Evolutionary conservation across 1,284 basidiomycete species (phyloP), one percentile per base, ranked within the genome.

Genomic region (Ustilago trichophora): DNA sequence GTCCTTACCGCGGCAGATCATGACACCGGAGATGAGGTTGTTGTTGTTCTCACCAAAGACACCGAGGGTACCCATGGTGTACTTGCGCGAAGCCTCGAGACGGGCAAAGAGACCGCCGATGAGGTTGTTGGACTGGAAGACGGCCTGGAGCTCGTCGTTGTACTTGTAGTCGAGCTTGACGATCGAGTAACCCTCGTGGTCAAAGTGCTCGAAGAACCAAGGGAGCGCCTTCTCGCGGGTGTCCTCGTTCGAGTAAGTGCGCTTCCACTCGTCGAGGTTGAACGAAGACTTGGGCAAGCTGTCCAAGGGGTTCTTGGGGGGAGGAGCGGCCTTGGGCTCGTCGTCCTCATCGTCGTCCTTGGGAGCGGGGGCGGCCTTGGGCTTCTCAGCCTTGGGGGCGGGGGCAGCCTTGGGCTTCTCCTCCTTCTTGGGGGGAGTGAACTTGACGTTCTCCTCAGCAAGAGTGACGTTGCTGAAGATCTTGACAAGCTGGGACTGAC

Each of bases 181-280:
- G 82, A 90, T 83, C 66, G 93, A 95, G 89, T 89, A 98, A 42
- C 94, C 94, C 71, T 90, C 72, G 22, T 87, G 83, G 86, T 97
- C 94, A 83, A 88, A 93, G 86, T 93, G 92, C 78, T 66, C 54
- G 33, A 73, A 66, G 52, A 77, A 67, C 62, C 72, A 70, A 51
- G 82, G 64, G 66, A 81, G 50, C 43, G 77, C 72, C 67, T 64
- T 68, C 13, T 57, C 51, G 56, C 62, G 59, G 32, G 94, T 97
- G 54, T 97, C 94, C 84, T 90, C 89, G 89, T 98, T 98, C 76
- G 93, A 96, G 87, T 98, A 98, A 57, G 91, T 89, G 49, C 93
- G 89, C 85, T 98, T 98, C 91, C 92, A 96, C 85, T 97, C 93
- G 83, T 98, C 94, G 56, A 98, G 89, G 85, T 93, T 93, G 85